Percentiles rank a stretch among this genome's conserved stretches.
Evolutionary conservation across 306 rosid genomes (phyloP).

Genomic region (Cicer judaicum): DNA sequence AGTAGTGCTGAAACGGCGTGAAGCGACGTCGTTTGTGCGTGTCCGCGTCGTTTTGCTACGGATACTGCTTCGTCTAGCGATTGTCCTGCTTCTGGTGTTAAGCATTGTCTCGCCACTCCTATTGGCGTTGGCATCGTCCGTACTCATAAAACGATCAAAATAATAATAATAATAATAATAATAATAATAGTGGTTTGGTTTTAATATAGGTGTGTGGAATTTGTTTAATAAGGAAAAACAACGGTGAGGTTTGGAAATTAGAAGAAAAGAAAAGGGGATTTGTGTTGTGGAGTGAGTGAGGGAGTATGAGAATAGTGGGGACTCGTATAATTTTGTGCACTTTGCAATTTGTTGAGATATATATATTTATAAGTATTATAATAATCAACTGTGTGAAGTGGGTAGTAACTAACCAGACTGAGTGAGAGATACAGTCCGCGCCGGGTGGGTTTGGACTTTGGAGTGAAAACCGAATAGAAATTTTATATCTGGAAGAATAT

Average conservation of each 20-base stretch:
- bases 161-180: no score
- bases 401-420: not conserved
- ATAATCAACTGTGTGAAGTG: conserved; percentile 22
- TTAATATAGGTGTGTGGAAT: not conserved
- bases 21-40: conserved; percentile 89
- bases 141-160: conserved; percentile 18
- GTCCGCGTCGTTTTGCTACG: conserved; percentile 90
- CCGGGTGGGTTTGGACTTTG: no score
- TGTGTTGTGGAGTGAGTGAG: conserved; percentile 33
- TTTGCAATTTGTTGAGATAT: conserved; percentile 7
- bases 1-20: conserved; percentile 89
- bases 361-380: conserved; percentile 23
- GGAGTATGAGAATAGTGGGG: conserved; percentile 20
- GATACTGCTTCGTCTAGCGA: conserved; percentile 91
- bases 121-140: conserved; percentile 88
- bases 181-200: no score
- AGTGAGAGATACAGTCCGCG: not conserved
- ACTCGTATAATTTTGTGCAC: conserved; percentile 30
- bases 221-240: not conserved
- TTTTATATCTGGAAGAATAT: not conserved
- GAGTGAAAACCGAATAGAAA: not conserved
- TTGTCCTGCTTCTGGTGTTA: conserved; percentile 74
- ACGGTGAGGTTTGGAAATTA: not conserved
- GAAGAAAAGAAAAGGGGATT: conserved; percentile 15
- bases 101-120: conserved; percentile 84